Evolutionary conservation across 805 yeast species (phyloP).

Genomic region (Komagataella kurtzmanii): DNA sequence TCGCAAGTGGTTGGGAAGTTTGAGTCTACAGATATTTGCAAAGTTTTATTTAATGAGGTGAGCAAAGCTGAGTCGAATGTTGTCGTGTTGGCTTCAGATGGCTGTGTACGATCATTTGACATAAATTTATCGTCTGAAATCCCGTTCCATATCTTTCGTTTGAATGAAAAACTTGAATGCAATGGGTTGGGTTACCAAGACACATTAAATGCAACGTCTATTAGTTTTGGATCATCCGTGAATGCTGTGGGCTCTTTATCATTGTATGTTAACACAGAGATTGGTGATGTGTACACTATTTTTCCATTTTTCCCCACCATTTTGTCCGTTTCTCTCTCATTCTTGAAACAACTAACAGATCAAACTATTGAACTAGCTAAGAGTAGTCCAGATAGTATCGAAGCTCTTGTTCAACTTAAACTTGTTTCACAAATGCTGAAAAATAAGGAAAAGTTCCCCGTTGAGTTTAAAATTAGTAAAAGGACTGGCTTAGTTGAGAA

Average conservation of each 20-base stretch:
- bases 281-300: slow-evolving; percentile 45
- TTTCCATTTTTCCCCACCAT: slow-evolving; percentile 51
- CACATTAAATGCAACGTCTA: slow-evolving; percentile 22
- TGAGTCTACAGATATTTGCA: slow-evolving; percentile 9
- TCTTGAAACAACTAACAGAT: slow-evolving; percentile 19
- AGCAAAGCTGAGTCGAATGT: slow-evolving; percentile 23
- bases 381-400: neutral
- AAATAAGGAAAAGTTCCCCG: slow-evolving; percentile 4
- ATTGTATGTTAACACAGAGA: slow-evolving; percentile 34
- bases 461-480: slow-evolving; percentile 1
- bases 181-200: neutral
- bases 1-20: neutral
- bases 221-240: slow-evolving; percentile 28
- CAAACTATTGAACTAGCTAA: slow-evolving; percentile 12
- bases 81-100: slow-evolving; percentile 20
- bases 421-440: slow-evolving; percentile 11
- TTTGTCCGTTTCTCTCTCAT: slow-evolving; percentile 20
- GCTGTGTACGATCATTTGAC: slow-evolving; percentile 17
- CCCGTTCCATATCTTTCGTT: slow-evolving; percentile 8
- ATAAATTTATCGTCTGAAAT: slow-evolving; percentile 11
- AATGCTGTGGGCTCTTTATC: slow-evolving; percentile 32
- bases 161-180: neutral
- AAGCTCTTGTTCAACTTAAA: slow-evolving; percentile 6
- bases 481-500: neutral
- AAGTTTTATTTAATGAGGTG: slow-evolving; percentile 23